Conservation (phyloP, 2,329 filamentous ascomycete genomes). For the Fusarium oxysporum region DNA sequence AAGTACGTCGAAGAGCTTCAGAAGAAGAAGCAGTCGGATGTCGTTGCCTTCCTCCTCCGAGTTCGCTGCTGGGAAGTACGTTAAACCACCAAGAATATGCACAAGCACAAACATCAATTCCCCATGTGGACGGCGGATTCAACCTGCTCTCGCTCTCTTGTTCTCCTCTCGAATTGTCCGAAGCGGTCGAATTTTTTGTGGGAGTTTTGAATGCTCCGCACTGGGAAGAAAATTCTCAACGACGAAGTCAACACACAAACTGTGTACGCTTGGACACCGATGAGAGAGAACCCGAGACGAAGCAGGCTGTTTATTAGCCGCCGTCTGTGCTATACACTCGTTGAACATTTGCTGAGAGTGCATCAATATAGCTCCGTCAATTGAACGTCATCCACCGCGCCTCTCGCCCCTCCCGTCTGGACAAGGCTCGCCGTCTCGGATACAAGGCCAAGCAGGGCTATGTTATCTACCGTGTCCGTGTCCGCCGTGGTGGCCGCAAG, state of each 20-base stretch:
- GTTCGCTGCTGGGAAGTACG: conserved; percentile 99
- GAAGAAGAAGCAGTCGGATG: conserved; percentile 99
- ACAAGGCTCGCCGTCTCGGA: conserved; percentile 99
- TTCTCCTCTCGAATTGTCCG: conserved; percentile 20
- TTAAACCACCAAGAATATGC: conserved; percentile 56
- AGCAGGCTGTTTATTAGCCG: conserved; percentile 27
- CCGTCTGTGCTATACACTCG: conserved; percentile 88
- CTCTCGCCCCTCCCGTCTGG: conserved; percentile 95
- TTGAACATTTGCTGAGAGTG: conserved; percentile 99
- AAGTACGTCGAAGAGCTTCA: conserved; percentile 99
- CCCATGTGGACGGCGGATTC: conserved; percentile 51
- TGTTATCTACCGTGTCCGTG: conserved; percentile 99
- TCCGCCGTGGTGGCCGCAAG: conserved; percentile 99
- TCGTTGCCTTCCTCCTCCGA: conserved; percentile 99
- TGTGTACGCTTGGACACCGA: conserved; percentile 3
- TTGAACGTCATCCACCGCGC: conserved; percentile 99
- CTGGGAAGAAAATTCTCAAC: conserved; percentile 32
- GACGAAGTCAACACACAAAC: neutral
- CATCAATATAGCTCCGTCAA: conserved; percentile 99
- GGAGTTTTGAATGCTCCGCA: conserved; percentile 23
- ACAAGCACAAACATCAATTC: conserved; percentile 45
- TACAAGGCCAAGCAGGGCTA: conserved; percentile 99
- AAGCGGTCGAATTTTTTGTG: conserved; percentile 23
- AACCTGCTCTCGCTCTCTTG: conserved; percentile 35
- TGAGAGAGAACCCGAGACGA: conserved; percentile 14